A percentile compares a stretch with the other conserved stretches of the same genome.
Evolutionary conservation across 2,329 filamentous ascomycete species (phyloP).

Genomic region (Phialophora verrucosa): DNA sequence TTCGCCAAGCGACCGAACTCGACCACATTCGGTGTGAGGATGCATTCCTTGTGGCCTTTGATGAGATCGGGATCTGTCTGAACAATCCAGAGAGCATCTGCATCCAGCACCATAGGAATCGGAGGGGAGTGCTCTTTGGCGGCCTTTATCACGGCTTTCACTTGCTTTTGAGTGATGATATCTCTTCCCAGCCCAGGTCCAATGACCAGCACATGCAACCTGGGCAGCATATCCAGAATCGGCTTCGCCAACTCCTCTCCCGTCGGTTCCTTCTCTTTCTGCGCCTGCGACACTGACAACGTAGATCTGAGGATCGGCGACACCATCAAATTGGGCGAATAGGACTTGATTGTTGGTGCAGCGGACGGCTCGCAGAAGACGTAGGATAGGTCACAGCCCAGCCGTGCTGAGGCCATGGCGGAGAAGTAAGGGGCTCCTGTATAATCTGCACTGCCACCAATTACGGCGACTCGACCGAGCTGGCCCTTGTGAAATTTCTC

Average conservation of each 20-base stretch:
- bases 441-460: slow-evolving; percentile 94
- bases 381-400: slow-evolving; percentile 61
- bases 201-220: slow-evolving; percentile 89
- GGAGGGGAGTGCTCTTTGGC: slow-evolving; percentile 66
- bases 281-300: slow-evolving; percentile 57
- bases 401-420: slow-evolving; percentile 88
- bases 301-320: slow-evolving; percentile 91
- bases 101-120: slow-evolving; percentile 87
- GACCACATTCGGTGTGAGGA: slow-evolving; percentile 92
- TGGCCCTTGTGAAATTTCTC: slow-evolving; percentile 97
- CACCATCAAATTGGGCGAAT: slow-evolving; percentile 98
- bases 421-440: slow-evolving; percentile 98
- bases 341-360: slow-evolving; percentile 89
- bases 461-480: slow-evolving; percentile 87
- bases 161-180: slow-evolving; percentile 85
- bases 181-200: slow-evolving; percentile 92
- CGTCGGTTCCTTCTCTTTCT: slow-evolving; percentile 59
- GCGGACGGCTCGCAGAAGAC: slow-evolving; percentile 94
- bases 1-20: slow-evolving; percentile 86
- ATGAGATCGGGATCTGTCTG: slow-evolving; percentile 77
- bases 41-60: slow-evolving; percentile 78
- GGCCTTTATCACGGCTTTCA: slow-evolving; percentile 76
- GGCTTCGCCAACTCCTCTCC: slow-evolving; percentile 66
- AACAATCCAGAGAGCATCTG: slow-evolving; percentile 82
- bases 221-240: slow-evolving; percentile 79